Conservation (phyloP, 1,284 basidiomycete genomes). For the Microbotryum violaceum region DNA sequence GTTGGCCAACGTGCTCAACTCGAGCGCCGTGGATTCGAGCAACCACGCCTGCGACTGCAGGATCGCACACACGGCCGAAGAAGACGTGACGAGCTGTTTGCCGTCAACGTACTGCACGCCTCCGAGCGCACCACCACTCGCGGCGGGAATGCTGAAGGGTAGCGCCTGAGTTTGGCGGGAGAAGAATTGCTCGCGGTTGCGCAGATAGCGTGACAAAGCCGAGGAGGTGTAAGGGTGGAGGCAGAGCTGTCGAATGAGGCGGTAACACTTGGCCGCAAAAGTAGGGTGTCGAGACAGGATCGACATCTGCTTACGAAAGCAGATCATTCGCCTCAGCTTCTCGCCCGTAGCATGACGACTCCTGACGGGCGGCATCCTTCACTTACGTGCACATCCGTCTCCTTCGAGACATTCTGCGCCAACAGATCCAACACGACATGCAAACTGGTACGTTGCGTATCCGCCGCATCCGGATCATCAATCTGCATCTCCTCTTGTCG, state of each 20-base stretch:
- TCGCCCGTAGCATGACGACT: neutral
- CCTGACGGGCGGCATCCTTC: neutral
- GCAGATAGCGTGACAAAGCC: slow-evolving; percentile 76
- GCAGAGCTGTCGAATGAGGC: slow-evolving; percentile 77
- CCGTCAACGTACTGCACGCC: slow-evolving; percentile 66
- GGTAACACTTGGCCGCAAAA: slow-evolving; percentile 79
- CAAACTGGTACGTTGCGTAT: slow-evolving; percentile 61
- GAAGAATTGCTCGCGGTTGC: slow-evolving; percentile 83
- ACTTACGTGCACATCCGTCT: slow-evolving; percentile 41
- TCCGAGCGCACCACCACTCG: slow-evolving; percentile 50
- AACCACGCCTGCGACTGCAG: slow-evolving; percentile 76
- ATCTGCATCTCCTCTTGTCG: slow-evolving; percentile 42
- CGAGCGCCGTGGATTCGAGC: slow-evolving; percentile 77
- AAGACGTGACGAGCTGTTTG: slow-evolving; percentile 61
- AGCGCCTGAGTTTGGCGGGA: slow-evolving; percentile 69
- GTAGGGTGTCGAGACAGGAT: slow-evolving; percentile 62
- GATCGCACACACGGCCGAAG: slow-evolving; percentile 65
- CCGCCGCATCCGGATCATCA: slow-evolving; percentile 53
- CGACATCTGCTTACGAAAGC: slow-evolving; percentile 35
- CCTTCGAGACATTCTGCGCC: slow-evolving; percentile 58
- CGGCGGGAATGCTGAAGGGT: slow-evolving; percentile 43
- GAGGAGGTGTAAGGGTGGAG: slow-evolving; percentile 74
- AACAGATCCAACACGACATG: slow-evolving; percentile 75
- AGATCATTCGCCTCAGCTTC: neutral
- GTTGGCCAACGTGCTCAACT: slow-evolving; percentile 76